A percentile compares a stretch with the other conserved stretches of the same genome.
phyloP scores from a whole-genome alignment of 2,329 filamentous ascomycete species.

The Calonectria hongkongensis region DNA sequence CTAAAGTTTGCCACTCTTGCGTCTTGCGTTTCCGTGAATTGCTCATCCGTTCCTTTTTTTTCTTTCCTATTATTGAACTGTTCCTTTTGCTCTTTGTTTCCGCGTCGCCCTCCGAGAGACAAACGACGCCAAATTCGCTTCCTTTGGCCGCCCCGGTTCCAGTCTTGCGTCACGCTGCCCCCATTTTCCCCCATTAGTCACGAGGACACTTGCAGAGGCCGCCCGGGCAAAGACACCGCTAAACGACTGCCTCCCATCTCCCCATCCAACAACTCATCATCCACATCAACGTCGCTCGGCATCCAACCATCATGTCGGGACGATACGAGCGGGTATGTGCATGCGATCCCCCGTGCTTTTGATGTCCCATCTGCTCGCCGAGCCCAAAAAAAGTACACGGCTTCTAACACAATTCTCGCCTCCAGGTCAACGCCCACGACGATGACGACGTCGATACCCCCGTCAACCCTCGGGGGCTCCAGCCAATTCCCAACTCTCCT shows the following conservation, averaged over 20 bases:
- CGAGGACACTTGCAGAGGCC: constrained; percentile 50
- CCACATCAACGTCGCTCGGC: constrained; percentile 30
- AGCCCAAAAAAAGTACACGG: not conserved
- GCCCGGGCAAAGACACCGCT: constrained; percentile 43
- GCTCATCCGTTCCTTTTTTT: constrained; percentile 37
- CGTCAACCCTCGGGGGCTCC: constrained; percentile 60
- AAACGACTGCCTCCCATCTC: constrained; percentile 30
- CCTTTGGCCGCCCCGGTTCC: constrained; percentile 25
- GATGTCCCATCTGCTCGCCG: not conserved
- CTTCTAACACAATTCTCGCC: constrained; percentile 41
- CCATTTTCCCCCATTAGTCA: constrained; percentile 40
- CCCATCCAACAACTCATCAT: constrained; percentile 27
- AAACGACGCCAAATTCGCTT: constrained; percentile 18
- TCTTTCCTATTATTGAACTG: constrained; percentile 13
- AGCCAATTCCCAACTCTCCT: constrained; percentile 74
- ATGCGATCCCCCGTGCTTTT: constrained; percentile 9
- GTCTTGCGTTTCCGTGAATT: constrained; percentile 38
- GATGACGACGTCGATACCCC: constrained; percentile 67
- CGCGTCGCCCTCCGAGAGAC: not conserved
- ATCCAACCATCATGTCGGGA: constrained; percentile 67
- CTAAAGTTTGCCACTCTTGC: constrained; percentile 37
- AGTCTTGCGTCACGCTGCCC: constrained; percentile 24
- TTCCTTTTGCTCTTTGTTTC: not conserved
- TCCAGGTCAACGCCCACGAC: constrained; percentile 75
- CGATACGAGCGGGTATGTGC: constrained; percentile 75